phyloP scores from a whole-genome alignment of 352 stramenopile species.

The Globisporangium splendens region DNA sequence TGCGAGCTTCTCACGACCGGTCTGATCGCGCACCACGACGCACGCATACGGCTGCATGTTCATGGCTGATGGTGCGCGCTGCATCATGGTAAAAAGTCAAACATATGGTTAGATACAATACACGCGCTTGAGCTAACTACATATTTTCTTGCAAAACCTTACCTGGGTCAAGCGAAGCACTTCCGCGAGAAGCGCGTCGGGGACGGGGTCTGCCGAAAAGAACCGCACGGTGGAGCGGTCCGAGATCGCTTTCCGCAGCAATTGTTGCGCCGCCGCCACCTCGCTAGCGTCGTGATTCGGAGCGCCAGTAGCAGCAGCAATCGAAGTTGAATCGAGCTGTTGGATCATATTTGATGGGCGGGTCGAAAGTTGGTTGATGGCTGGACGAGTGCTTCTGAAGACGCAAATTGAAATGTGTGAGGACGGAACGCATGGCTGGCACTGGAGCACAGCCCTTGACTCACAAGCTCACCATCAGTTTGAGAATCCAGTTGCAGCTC shows the following conservation, averaged over 20 bases:
- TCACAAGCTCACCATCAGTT: too few relatives aligned
- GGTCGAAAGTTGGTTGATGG: too few relatives aligned
- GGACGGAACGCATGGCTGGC: too few relatives aligned
- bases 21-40: conserved; percentile 66
- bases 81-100: background rate
- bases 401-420: too few relatives aligned
- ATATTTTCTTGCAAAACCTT: too few relatives aligned
- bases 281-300: too few relatives aligned
- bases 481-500: too few relatives aligned
- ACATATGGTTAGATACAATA: background rate
- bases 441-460: too few relatives aligned
- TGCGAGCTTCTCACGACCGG: conserved; percentile 62
- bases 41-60: conserved; percentile 81
- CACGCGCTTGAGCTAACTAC: too few relatives aligned
- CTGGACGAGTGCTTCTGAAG: too few relatives aligned
- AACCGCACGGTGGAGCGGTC: conserved; percentile 13
- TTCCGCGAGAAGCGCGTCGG: conserved; percentile 52
- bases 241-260: conserved; percentile 12
- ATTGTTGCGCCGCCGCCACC: conserved; percentile 3
- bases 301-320: background rate
- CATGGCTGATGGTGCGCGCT: conserved; percentile 76
- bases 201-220: conserved; percentile 23
- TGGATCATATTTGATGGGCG: too few relatives aligned
- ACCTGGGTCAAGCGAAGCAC: conserved; percentile 71
- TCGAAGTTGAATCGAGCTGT: background rate